phyloP scores from a whole-genome alignment of 768 basidiomycete species.

The Boletus eberwhitei region DNA sequence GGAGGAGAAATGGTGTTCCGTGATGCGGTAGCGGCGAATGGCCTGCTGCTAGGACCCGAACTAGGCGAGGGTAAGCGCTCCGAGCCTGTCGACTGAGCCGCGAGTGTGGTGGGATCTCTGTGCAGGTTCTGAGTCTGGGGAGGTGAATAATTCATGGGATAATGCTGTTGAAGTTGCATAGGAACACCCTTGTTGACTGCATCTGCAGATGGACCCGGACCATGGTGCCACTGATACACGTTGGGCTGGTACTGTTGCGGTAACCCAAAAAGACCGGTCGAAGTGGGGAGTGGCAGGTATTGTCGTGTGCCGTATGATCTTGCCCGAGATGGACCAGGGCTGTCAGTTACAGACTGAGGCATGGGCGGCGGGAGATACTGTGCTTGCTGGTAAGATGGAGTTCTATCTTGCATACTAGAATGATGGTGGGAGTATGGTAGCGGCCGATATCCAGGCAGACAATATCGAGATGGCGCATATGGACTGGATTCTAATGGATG shows the following conservation, averaged over 20 bases:
- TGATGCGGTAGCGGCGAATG: not conserved
- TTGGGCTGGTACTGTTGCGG: slow-evolving; percentile 35
- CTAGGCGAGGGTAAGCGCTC: slow-evolving; percentile 11
- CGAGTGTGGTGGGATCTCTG: slow-evolving; percentile 19
- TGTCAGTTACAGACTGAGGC: slow-evolving; percentile 23
- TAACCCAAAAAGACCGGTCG: slow-evolving; percentile 35
- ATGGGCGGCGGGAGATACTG: slow-evolving; percentile 15
- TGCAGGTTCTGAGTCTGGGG: slow-evolving; percentile 14
- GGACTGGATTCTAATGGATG: slow-evolving; percentile 34
- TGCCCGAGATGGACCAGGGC: slow-evolving; percentile 14
- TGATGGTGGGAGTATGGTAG: slow-evolving; percentile 40
- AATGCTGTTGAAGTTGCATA: slow-evolving; percentile 33
- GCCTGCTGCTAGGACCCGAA: not conserved
- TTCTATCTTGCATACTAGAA: slow-evolving; percentile 32
- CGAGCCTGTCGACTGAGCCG: slow-evolving; percentile 12
- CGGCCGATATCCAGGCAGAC: slow-evolving; percentile 34
- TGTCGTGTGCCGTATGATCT: slow-evolving; percentile 24
- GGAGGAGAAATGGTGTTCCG: not conserved
- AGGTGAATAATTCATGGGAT: slow-evolving; percentile 31
- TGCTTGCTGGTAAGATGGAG: slow-evolving; percentile 24
- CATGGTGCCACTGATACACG: slow-evolving; percentile 50
- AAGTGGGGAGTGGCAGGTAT: slow-evolving; percentile 22
- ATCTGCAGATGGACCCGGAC: slow-evolving; percentile 26
- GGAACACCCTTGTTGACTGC: slow-evolving; percentile 27
- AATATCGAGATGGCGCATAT: slow-evolving; percentile 40